Evolutionary conservation across 169 alveolate species (phyloP).

Genomic region (Plasmodium billcollinsi): DNA sequence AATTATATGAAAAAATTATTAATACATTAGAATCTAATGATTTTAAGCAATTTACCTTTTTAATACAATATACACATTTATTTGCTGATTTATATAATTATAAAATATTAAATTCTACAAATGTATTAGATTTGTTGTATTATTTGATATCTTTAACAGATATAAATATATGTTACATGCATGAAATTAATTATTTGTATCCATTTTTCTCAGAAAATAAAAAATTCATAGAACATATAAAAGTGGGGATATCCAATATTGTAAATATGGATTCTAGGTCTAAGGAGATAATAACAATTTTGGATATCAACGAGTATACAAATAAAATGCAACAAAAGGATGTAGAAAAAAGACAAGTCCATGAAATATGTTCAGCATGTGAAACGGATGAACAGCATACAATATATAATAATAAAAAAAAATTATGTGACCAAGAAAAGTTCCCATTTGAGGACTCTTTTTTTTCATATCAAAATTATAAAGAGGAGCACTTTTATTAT

Average conservation of each 20-base stretch:
- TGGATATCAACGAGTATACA: not conserved
- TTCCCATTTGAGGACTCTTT: not conserved
- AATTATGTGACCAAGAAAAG: not conserved
- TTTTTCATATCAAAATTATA: conserved; percentile 9
- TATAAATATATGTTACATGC: conserved; percentile 17
- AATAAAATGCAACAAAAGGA: not conserved
- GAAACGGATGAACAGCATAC: not conserved
- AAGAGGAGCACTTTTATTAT: not conserved
- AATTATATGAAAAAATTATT: conserved; percentile 50
- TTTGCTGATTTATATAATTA: conserved; percentile 44
- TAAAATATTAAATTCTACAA: conserved; percentile 26
- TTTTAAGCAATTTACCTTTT: conserved; percentile 9
- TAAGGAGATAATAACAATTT: not conserved
- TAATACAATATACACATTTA: conserved; percentile 50
- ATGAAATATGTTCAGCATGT: not conserved
- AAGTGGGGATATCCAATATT: not conserved
- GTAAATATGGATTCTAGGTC: not conserved
- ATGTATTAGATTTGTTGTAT: conserved; percentile 52
- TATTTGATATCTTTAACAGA: conserved; percentile 50
- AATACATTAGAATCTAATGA: conserved; percentile 29
- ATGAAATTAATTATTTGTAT: conserved; percentile 22
- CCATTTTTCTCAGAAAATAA: conserved; percentile 17
- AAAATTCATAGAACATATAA: not conserved
- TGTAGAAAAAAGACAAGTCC: not conserved
- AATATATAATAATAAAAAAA: not conserved